Evolutionary conservation across 2,329 filamentous ascomycete genomes (phyloP).

Genomic region (Sarocladium brachiariae): DNA sequence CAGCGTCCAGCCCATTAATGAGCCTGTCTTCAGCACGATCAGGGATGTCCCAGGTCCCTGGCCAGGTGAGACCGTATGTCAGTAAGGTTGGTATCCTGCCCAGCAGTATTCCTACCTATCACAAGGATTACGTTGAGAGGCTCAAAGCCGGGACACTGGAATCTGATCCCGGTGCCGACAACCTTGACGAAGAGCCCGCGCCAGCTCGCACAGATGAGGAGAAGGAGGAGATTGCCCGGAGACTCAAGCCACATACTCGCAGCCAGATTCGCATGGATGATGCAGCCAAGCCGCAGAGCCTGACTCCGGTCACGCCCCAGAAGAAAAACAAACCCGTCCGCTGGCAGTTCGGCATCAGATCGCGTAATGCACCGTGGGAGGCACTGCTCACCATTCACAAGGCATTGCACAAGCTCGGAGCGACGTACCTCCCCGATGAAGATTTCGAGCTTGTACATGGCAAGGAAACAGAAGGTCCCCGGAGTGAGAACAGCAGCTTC

Average conservation of each 20-base stretch:
- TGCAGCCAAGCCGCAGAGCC: conserved; percentile 50
- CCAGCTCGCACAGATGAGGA: conserved; percentile 58
- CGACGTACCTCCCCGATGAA: conserved; percentile 72
- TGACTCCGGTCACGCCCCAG: conserved; percentile 54
- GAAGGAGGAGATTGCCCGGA: conserved; percentile 71
- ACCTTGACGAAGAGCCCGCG: conserved; percentile 28
- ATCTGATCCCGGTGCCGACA: conserved; percentile 25
- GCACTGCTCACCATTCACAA: conserved; percentile 94
- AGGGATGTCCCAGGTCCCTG: conserved; percentile 40
- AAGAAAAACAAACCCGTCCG: conserved; percentile 77
- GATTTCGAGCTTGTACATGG: conserved; percentile 44
- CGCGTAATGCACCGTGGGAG: conserved; percentile 87
- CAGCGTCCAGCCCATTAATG: conserved; percentile 40
- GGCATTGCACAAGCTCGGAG: conserved; percentile 78
- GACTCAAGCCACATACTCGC: conserved; percentile 78
- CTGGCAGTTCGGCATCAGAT: conserved; percentile 97
- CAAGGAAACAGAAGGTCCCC: conserved; percentile 27
- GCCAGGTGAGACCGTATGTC: conserved; percentile 50
- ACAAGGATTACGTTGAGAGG: conserved; percentile 82
- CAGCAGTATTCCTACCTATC: conserved; percentile 83
- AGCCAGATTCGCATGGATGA: conserved; percentile 64
- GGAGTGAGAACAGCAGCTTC: conserved; percentile 34
- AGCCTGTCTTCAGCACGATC: conserved; percentile 50
- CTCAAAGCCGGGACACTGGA: conserved; percentile 45
- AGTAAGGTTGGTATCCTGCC: conserved; percentile 90